phyloP scores from a whole-genome alignment of 2,329 filamentous ascomycete species.

The Spiromastix sp. region DNA sequence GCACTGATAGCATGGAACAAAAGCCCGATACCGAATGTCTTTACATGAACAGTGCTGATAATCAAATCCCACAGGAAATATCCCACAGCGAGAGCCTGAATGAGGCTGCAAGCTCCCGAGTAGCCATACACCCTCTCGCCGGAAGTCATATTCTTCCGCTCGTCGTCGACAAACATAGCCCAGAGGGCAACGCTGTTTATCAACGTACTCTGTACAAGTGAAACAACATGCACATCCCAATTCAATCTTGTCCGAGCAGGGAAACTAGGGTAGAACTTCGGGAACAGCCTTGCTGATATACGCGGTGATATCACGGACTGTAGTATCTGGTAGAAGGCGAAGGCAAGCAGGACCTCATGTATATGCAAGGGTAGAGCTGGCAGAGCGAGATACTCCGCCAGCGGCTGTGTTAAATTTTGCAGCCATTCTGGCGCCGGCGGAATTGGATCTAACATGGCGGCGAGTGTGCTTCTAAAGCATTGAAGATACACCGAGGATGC shows the following conservation, averaged over 20 bases:
- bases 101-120: slow-evolving; percentile 46
- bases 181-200: slow-evolving; percentile 48
- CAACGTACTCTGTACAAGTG: slow-evolving; percentile 47
- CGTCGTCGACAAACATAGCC: slow-evolving; percentile 47
- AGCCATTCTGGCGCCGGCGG: slow-evolving; percentile 43
- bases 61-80: slow-evolving; percentile 57
- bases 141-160: slow-evolving; percentile 43
- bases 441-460: slow-evolving; percentile 34
- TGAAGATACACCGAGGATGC: too few relatives aligned
- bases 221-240: slow-evolving; percentile 59
- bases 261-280: slow-evolving; percentile 44
- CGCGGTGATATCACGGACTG: slow-evolving; percentile 44
- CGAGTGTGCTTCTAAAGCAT: background rate
- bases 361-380: slow-evolving; percentile 49
- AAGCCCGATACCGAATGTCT: slow-evolving; percentile 52
- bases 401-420: slow-evolving; percentile 36
- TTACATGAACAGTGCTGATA: slow-evolving; percentile 44
- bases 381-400: slow-evolving; percentile 42
- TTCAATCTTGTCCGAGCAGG: slow-evolving; percentile 48
- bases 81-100: slow-evolving; percentile 50
- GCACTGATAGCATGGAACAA: slow-evolving; percentile 52
- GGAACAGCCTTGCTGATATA: slow-evolving; percentile 44
- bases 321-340: slow-evolving; percentile 46
- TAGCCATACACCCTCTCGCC: slow-evolving; percentile 51
- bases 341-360: slow-evolving; percentile 50